Conservation (phyloP, 106 monocot genomes). For the Dactylorhiza incarnata region DNA sequence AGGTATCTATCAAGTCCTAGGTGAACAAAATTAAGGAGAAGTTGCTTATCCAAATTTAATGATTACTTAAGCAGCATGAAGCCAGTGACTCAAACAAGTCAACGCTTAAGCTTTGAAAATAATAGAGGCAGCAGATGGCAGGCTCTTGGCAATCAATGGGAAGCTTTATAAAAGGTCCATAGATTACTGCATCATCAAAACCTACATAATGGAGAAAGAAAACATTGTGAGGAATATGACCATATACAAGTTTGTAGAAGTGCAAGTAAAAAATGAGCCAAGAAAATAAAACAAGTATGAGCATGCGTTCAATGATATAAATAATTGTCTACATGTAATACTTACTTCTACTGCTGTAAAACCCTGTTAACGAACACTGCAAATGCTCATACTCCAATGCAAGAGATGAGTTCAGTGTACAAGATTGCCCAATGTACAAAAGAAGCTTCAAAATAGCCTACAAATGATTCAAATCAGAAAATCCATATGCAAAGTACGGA, state of each 20-base stretch:
- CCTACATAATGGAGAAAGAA: neutral
- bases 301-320: neutral
- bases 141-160: slow-evolving; percentile 71
- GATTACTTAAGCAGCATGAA: slow-evolving; percentile 69
- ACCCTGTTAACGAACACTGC: slow-evolving; percentile 40
- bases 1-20: neutral
- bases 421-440: slow-evolving; percentile 39
- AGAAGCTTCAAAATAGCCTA: slow-evolving; percentile 54
- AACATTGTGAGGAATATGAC: neutral
- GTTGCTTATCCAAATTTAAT: neutral
- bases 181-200: slow-evolving; percentile 32
- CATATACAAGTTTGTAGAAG: neutral
- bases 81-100: slow-evolving; percentile 49
- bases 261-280: neutral
- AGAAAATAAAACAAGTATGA: neutral
- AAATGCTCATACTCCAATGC: slow-evolving; percentile 33
- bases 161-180: slow-evolving; percentile 64
- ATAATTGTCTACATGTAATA: neutral
- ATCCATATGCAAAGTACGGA: neutral
- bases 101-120: slow-evolving; percentile 54
- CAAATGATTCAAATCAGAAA: slow-evolving; percentile 1
- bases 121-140: slow-evolving; percentile 60
- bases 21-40: neutral
- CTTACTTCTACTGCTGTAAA: slow-evolving; percentile 41
- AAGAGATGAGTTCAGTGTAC: slow-evolving; percentile 22